Conservation (phyloP, 805 yeast species). For the Candida khao-thaluensis region DNA sequence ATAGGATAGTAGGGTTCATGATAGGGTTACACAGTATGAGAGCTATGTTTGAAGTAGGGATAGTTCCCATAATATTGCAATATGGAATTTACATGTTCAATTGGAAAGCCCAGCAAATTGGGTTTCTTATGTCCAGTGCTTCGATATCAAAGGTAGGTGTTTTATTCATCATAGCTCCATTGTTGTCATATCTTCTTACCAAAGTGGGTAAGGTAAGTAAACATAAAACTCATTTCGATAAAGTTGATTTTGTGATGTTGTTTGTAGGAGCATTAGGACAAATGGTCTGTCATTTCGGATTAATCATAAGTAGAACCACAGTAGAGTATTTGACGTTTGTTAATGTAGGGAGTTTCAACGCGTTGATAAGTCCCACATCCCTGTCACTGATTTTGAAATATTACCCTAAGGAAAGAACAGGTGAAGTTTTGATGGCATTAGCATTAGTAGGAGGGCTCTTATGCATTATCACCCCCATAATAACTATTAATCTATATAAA, state of each 20-base stretch:
- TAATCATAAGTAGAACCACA: slow-evolving; percentile 23
- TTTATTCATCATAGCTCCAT: slow-evolving; percentile 50
- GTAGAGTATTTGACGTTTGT: slow-evolving; percentile 28
- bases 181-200: slow-evolving; percentile 28
- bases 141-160: slow-evolving; percentile 42
- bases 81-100: slow-evolving; percentile 51
- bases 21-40: slow-evolving; percentile 1
- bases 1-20: neutral
- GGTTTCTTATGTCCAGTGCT: slow-evolving; percentile 48
- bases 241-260: slow-evolving; percentile 42
- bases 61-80: slow-evolving; percentile 43
- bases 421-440: slow-evolving; percentile 14
- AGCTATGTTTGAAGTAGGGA: slow-evolving; percentile 20
- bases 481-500: slow-evolving; percentile 45
- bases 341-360: slow-evolving; percentile 43
- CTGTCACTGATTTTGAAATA: slow-evolving; percentile 58
- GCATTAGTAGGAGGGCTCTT: slow-evolving; percentile 12
- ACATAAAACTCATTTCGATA: slow-evolving; percentile 44
- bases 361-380: slow-evolving; percentile 51
- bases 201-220: slow-evolving; percentile 24
- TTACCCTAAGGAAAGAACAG: slow-evolving; percentile 44
- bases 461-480: slow-evolving; percentile 45
- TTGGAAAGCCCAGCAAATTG: slow-evolving; percentile 54
- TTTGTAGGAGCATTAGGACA: slow-evolving; percentile 35
- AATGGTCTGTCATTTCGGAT: slow-evolving; percentile 31